A percentile compares a stretch with the other conserved stretches of the same genome.
phyloP scores from a whole-genome alignment of 2,329 filamentous ascomycete species.

The Coniochaeta ligniaria region DNA sequence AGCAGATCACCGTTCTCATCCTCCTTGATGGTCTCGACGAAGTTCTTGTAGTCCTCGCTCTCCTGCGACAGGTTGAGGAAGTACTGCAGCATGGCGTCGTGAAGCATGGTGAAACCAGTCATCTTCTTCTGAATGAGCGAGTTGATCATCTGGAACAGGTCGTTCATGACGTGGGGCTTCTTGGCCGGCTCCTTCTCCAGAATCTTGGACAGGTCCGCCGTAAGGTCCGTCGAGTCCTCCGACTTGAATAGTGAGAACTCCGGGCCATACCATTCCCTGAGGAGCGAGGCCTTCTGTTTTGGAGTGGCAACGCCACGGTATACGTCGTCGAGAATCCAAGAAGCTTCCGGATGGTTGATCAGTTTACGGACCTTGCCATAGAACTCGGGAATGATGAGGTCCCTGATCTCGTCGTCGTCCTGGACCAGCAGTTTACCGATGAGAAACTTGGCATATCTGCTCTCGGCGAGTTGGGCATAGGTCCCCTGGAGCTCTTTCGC shows the following conservation, averaged over 20 bases:
- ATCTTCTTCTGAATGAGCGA: constrained; percentile 92
- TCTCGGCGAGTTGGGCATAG: constrained; percentile 81
- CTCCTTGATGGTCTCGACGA: constrained; percentile 82
- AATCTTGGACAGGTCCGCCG: constrained; percentile 66
- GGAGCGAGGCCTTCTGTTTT: constrained; percentile 75
- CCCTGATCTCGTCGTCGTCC: constrained; percentile 77
- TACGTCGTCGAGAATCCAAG: constrained; percentile 96
- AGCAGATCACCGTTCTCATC: constrained; percentile 85
- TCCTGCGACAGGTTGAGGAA: constrained; percentile 73
- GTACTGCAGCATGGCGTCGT: constrained; percentile 97
- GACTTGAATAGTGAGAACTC: constrained; percentile 78
- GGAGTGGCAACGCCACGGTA: constrained; percentile 83
- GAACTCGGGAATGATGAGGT: constrained; percentile 88
- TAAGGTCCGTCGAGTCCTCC: constrained; percentile 43
- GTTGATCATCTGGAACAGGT: constrained; percentile 81
- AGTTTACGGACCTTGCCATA: constrained; percentile 87
- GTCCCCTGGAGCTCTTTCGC: constrained; percentile 78
- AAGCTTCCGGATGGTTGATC: constrained; percentile 93
- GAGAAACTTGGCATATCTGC: constrained; percentile 94
- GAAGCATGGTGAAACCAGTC: constrained; percentile 94
- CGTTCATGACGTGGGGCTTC: constrained; percentile 77
- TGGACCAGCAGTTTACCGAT: constrained; percentile 95
- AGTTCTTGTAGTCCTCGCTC: constrained; percentile 77
- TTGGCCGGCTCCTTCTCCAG: constrained; percentile 76
- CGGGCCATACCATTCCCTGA: constrained; percentile 93